Evolutionary conservation across 768 basidiomycete genomes (phyloP).

Genomic region (Favolaschia claudopus): DNA sequence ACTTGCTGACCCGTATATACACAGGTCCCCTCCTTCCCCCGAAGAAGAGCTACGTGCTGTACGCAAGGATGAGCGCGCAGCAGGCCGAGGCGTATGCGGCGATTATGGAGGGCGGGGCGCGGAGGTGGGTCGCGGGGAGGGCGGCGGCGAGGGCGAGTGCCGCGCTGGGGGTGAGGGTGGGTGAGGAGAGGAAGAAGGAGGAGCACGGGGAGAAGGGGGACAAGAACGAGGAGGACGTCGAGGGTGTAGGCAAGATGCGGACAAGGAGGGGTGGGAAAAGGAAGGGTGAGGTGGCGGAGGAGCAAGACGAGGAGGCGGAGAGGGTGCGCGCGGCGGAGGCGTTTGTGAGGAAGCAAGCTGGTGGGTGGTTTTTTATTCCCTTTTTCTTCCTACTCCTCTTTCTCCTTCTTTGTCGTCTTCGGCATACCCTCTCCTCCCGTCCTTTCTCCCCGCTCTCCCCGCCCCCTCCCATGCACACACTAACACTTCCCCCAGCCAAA

Average conservation of each 20-base stretch:
- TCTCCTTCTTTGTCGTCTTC: neutral
- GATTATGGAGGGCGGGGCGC: constrained; percentile 74
- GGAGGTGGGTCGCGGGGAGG: constrained; percentile 61
- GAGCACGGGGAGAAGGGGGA: neutral
- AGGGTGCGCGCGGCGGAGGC: constrained; percentile 57
- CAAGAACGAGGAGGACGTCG: constrained; percentile 8
- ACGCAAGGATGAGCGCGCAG: constrained; percentile 82
- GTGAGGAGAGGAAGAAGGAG: constrained; percentile 29
- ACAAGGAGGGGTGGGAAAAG: constrained; percentile 30
- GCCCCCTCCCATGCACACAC: neutral
- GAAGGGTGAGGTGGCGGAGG: constrained; percentile 29
- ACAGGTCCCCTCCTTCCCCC: constrained; percentile 74
- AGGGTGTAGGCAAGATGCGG: constrained; percentile 18
- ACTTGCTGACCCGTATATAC: too few relatives aligned
- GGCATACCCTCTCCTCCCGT: neutral
- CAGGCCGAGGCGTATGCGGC: constrained; percentile 90
- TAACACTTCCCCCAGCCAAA: constrained; percentile 57
- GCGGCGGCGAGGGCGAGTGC: constrained; percentile 35
- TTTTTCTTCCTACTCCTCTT: neutral
- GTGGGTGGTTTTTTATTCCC: constrained; percentile 46
- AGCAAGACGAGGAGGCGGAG: constrained; percentile 38
- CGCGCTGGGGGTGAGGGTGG: constrained; percentile 32
- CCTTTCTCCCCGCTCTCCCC: neutral
- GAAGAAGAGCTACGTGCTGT: constrained; percentile 94
- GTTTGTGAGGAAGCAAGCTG: constrained; percentile 63